These are phyloP conservation scores for Naganishia sp. DNA, from an alignment of 1,284 basidiomycete species.

Conservation along the genomic window DNA sequence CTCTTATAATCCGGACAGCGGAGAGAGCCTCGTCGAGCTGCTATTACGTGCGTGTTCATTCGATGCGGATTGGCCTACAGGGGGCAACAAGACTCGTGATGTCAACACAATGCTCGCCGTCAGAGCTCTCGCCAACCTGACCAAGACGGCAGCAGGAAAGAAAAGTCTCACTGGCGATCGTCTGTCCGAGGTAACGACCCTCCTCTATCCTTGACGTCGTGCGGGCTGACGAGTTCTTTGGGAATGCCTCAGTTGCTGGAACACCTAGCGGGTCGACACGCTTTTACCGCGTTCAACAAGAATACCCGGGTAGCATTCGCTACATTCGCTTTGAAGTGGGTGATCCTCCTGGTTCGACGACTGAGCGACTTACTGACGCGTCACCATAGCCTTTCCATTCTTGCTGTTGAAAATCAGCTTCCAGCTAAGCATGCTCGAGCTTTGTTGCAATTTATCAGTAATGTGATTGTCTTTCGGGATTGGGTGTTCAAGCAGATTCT, in stretches of 20 bases:
- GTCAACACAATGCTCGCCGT: constrained; percentile 84
- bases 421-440: constrained; percentile 37
- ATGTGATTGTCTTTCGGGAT: constrained; percentile 31
- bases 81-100: constrained; percentile 67
- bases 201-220: constrained; percentile 36
- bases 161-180: constrained; percentile 58
- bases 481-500: constrained; percentile 11
- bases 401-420: constrained; percentile 49
- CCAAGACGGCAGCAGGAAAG: constrained; percentile 58
- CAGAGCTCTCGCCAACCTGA: constrained; percentile 77
- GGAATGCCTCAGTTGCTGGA: constrained; percentile 29
- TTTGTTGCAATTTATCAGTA: constrained; percentile 40
- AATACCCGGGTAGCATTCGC: constrained; percentile 43
- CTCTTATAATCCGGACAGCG: constrained; percentile 58
- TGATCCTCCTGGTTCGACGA: neutral
- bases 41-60: constrained; percentile 73
- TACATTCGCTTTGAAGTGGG: constrained; percentile 52
- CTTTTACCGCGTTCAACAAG: constrained; percentile 35
- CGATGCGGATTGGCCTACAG: constrained; percentile 57
- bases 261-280: constrained; percentile 30
- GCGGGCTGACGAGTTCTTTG: constrained; percentile 16
- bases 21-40: constrained; percentile 62
- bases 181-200: constrained; percentile 61
- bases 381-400: constrained; percentile 53
- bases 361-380: neutral